Percentiles rank a stretch among this genome's conserved stretches.
Conservation (phyloP, 2,329 filamentous ascomycete species). For the Clarireedia homoeocarpa region DNA sequence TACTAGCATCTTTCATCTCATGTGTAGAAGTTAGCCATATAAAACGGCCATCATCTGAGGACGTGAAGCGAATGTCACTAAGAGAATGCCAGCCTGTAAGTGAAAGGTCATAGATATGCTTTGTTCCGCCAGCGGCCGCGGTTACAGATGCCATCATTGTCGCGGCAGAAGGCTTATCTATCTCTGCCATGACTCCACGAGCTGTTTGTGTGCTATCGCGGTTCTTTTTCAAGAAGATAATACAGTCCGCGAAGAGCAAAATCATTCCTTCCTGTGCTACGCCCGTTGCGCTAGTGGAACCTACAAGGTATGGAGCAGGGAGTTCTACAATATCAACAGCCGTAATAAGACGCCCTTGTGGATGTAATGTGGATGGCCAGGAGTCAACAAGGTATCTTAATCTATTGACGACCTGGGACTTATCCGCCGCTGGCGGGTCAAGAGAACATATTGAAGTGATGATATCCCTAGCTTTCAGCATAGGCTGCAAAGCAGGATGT, state of each 20-base stretch:
- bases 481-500: conserved; percentile 73
- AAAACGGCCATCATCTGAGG: conserved; percentile 55
- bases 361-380: conserved; percentile 67
- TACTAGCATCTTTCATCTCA: conserved; percentile 49
- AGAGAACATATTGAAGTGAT: conserved; percentile 96
- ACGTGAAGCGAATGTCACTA: conserved; percentile 63
- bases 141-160: conserved; percentile 56
- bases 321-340: conserved; percentile 76
- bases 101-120: conserved; percentile 57
- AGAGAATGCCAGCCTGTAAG: conserved; percentile 69
- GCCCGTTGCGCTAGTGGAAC: conserved; percentile 5
- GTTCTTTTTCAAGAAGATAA: conserved; percentile 70
- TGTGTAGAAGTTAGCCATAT: conserved; percentile 61
- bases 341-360: conserved; percentile 70
- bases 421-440: conserved; percentile 64
- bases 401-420: conserved; percentile 65
- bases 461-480: conserved; percentile 85
- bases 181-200: conserved; percentile 71
- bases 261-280: conserved; percentile 57
- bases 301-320: conserved; percentile 56
- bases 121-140: conserved; percentile 51
- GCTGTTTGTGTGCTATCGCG: conserved; percentile 56
- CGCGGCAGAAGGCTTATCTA: conserved; percentile 70
- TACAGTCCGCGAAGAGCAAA: conserved; percentile 74
- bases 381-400: conserved; percentile 68